Evolutionary conservation across 306 rosid species (phyloP).

Genomic region (Dryas alaskensis): DNA sequence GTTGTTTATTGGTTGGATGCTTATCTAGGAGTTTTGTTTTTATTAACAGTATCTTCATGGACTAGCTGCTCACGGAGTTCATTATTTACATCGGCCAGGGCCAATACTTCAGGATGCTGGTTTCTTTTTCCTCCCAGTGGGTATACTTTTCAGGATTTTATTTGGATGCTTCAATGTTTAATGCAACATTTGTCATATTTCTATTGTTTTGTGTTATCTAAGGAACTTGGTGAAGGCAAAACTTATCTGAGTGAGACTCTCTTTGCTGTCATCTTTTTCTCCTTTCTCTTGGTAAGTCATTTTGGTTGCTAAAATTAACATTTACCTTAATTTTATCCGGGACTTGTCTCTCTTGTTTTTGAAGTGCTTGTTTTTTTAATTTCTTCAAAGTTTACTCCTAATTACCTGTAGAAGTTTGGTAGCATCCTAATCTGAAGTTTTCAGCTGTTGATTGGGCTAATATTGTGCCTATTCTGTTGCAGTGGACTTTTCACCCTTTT

Average conservation of each 20-base stretch:
- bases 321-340: not conserved
- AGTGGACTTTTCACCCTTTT: conserved; percentile 61
- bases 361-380: not conserved
- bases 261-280: conserved; percentile 55
- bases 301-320: not conserved
- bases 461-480: conserved; percentile 30
- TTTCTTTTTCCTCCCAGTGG: conserved; percentile 72
- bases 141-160: conserved; percentile 27
- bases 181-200: conserved; percentile 5
- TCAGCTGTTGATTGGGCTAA: conserved; percentile 6
- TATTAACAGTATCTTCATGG: conserved; percentile 72
- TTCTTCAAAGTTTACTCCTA: not conserved
- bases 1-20: not conserved
- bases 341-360: not conserved
- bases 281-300: conserved; percentile 65
- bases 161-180: not conserved
- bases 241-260: conserved; percentile 73
- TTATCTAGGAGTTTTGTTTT: conserved; percentile 20
- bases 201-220: conserved; percentile 10
- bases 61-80: conserved; percentile 86
- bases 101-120: conserved; percentile 83
- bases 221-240: conserved; percentile 82
- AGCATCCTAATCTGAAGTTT: not conserved
- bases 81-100: conserved; percentile 83
- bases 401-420: not conserved